These are phyloP conservation scores for Alternaria incomplexa DNA, from an alignment of 2,329 filamentous ascomycete genomes.

Conservation along the genomic window DNA sequence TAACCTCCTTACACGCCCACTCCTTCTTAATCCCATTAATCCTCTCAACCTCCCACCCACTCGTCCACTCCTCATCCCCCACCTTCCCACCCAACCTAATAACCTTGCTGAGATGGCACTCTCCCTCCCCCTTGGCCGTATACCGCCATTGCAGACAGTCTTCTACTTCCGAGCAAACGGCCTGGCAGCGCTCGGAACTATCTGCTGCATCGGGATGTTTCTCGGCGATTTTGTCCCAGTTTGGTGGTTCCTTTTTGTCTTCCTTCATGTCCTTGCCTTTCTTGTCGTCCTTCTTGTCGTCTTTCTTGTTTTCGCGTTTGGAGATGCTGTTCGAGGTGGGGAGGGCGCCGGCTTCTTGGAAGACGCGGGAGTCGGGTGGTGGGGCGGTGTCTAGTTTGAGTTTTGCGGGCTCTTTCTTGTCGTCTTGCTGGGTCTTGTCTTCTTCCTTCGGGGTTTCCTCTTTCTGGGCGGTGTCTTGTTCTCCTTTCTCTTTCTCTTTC, in stretches of 20 bases:
- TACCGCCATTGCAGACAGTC: slow-evolving; percentile 50
- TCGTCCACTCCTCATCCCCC: slow-evolving; percentile 33
- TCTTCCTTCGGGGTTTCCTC: background rate
- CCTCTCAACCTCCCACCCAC: slow-evolving; percentile 47
- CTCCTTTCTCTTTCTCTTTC: background rate
- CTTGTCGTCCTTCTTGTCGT: background rate
- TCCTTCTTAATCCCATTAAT: slow-evolving; percentile 24
- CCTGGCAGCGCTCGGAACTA: slow-evolving; percentile 31
- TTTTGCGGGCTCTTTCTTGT: background rate
- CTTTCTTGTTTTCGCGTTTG: background rate
- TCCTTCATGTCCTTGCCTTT: background rate
- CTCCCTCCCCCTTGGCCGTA: slow-evolving; percentile 29
- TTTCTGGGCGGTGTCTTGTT: background rate
- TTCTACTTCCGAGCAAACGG: slow-evolving; percentile 31
- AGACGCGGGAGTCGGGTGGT: background rate
- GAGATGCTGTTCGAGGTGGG: background rate
- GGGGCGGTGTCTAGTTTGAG: background rate
- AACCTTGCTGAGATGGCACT: slow-evolving; percentile 43
- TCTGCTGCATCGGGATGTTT: slow-evolving; percentile 32
- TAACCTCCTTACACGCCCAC: slow-evolving; percentile 37
- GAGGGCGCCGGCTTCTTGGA: background rate
- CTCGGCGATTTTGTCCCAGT: slow-evolving; percentile 25
- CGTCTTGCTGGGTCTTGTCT: background rate
- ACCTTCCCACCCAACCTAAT: slow-evolving; percentile 36
- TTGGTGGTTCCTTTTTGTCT: slow-evolving; percentile 11